Base-by-base conservation (phyloP, 768 basidiomycete species). In the Trametes cingulata region DNA sequence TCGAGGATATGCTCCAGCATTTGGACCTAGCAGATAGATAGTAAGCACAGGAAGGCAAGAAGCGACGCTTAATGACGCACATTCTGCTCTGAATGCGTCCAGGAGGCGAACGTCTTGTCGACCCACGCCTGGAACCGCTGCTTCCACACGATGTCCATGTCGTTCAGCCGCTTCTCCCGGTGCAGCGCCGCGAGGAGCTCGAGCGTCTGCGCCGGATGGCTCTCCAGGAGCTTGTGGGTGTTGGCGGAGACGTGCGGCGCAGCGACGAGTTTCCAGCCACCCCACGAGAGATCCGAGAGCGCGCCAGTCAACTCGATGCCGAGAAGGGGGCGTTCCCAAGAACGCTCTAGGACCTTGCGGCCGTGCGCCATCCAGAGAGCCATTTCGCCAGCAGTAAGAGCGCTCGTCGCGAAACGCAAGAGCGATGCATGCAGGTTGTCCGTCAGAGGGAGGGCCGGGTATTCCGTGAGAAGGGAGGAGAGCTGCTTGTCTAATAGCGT, bases 221-320 rank as follows among this genome's bases (percentile, higher is more conserved):
- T 59, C 25, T 82, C 75, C 14, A 85, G 66, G 20, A 86, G 67
- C 47, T 76, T 77, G 3, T 76, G 72, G 1, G 81, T 82, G 29
- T 76, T 74, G 64, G 82, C 83, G 14, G 85, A 65, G n/a, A 91
- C 67, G 13, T 78, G 71, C 1, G 90, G 87, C 2, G 87, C 68
- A 14, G 82, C 88, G 10, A 91, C 71, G 33, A 84, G 75, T 69
- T 85, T 90, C 90, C 90, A 93, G 2, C 90, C 91, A 19, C 84
- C 83, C 88, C 90, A 93, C 0, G 77, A 78, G 5, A 86, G 72
- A 48, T 87, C 85, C 2, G 85, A 79, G 7, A 93, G 79, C 5
- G 81, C 75, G 0, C 86, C 85, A 27, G 84, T 79, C 5, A 93
- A 72, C 29, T 80, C 78, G 2, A 85, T 62, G 1, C 81, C 83